These are phyloP conservation scores for Flaveria brownii DNA, from an alignment of 129 eudicot genomes.

Conservation along the genomic window DNA sequence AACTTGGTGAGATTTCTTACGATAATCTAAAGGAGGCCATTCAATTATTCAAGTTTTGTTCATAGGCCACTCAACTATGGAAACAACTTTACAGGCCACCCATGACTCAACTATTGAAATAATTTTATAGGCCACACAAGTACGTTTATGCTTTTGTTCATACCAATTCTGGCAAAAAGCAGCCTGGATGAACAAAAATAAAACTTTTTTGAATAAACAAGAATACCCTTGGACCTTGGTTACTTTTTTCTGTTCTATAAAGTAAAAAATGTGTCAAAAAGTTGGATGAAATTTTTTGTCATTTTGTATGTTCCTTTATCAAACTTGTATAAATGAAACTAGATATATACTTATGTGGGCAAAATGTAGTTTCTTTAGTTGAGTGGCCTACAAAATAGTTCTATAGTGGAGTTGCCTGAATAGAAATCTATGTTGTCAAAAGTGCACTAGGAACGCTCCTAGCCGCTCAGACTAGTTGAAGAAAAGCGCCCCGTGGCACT, in stretches of 20 bases:
- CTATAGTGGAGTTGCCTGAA: not conserved
- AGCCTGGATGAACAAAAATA: not conserved
- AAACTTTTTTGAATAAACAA: not conserved
- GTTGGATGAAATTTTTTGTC: not conserved
- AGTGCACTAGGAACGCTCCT: too few relatives aligned
- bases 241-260: not conserved
- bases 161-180: not conserved
- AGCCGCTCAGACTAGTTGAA: too few relatives aligned
- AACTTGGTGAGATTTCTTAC: not conserved
- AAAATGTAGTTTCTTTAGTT: not conserved
- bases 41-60: not conserved
- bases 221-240: not conserved
- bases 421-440: not conserved
- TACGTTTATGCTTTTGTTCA: not conserved
- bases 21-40: conserved; percentile 7
- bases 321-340: not conserved
- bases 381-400: not conserved
- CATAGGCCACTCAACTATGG: not conserved
- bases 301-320: not conserved
- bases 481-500: too few relatives aligned
- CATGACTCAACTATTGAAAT: not conserved
- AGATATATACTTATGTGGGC: not conserved
- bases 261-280: not conserved
- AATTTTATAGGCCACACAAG: not conserved
- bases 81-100: not conserved